Evolutionary conservation across 2,329 filamentous ascomycete genomes (phyloP), one percentile per base, ranked within the genome.

Genomic region (Colletotrichum somersetense): DNA sequence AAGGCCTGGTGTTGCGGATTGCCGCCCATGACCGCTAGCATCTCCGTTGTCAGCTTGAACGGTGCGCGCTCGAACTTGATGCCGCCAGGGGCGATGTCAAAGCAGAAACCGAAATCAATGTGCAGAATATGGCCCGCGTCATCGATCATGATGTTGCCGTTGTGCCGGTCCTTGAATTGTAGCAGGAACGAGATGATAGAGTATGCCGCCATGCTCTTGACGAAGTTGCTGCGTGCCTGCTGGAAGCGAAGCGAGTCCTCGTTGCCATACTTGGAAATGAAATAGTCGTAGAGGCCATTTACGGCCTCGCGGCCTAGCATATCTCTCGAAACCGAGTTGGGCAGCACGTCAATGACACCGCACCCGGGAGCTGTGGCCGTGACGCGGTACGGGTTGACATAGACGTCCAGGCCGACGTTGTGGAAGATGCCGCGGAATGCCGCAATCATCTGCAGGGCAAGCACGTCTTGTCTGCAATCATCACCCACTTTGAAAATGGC

Each of bases 401-500:
- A 99, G 30, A 98, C 96, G 78, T 99, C 96, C 12, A 99, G 89
- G 0, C 97, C 97, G 52, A 98, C 93, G 75, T 90, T 92, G 80
- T 97, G 93, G 87, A 98, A 99, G 78, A 99, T 99, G 74, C 95
- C 95, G 33, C 96, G 92, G 87, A 99, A 99, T 1, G 95, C 95
- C 0, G 96, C 92, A 80, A 99, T 98, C 92, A 99, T 97, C 82
- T 99, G 96, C 73, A 99, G 86, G 2, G 96, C 96, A 72, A 99
- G 87, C 64, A 99, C 93, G 78, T 99, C 97, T 83, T 99, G 96
- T 62, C 96, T 92, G 80, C 96, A 98, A 81, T 99, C 96, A 80
- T 99, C 96, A 74, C 96, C 96, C 61, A 99, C 97, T 81, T 99
- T 99, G 91, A 99, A 99, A 79, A 99, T 99, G 68, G 96, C 96